Evolutionary conservation across 176 grass and related monocot genomes (phyloP), one percentile per base, ranked within the genome.

Genomic region (Carex pumila): DNA sequence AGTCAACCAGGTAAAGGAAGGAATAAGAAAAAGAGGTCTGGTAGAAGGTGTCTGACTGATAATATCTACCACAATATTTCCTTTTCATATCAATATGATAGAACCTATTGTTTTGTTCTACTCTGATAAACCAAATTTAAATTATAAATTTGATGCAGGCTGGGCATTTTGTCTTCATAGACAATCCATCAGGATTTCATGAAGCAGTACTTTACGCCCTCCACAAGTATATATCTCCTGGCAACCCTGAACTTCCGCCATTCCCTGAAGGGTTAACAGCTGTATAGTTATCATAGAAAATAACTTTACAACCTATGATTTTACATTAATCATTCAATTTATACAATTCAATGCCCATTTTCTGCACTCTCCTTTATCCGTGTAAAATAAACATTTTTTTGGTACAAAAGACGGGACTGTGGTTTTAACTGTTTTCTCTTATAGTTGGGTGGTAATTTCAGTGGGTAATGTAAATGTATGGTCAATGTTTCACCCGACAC

Each of bases 81-180:
- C 12, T 79, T 12, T 41, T 64, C 41, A 43, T 61, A 63, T 61
- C 65, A 36, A 61, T 45, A 43, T 30, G 45, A 47, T 12, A 81
- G 39, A 63, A 14, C 3, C 11, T 11, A 45, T n/a, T 31, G 50
- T 21, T 80, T 55, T 41, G 30, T 49, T 19, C 0, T 1, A 65
- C 3, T 43, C 37, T 10, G 7, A 79, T 19, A 12, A 65, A 66
- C 22, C 12, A 70, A 56, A 47, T 17, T 49, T n/a, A 12, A 30
- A 25, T 72, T 84, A 3, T 60, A 49, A 74, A 22, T 58, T 76
- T 59, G 53, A 83, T 86, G 79, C 88, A 89, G 88, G 84, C 41
- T 66, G 88, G 88, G 14, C 88, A 89, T 77, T 89, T 86, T 76
- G 84, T 89, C 14, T 89, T 89, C 60, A 86, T 89, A 14, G 88